phyloP scores from a whole-genome alignment of 1,284 basidiomycete species.

The Trichosporon ovoides region DNA sequence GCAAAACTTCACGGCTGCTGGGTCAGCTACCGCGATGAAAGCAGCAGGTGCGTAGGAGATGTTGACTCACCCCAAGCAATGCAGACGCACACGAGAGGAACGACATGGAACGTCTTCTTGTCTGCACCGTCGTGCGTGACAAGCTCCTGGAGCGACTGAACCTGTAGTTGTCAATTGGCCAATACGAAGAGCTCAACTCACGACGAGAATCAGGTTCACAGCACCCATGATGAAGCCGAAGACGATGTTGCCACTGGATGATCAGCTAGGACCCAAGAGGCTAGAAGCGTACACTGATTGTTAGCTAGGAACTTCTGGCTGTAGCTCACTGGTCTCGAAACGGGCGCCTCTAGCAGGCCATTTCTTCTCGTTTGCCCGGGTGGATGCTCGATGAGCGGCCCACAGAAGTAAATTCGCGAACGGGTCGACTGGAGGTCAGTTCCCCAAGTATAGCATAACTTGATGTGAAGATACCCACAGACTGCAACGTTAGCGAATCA shows the following conservation, averaged over 20 bases:
- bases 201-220: conserved; percentile 43
- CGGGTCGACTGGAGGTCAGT: conserved; percentile 59
- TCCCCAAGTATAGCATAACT: neutral
- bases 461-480: conserved; percentile 16
- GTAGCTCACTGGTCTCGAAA: conserved; percentile 66
- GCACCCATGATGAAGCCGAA: conserved; percentile 9
- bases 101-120: conserved; percentile 67
- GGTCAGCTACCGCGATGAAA: neutral
- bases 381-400: conserved; percentile 71
- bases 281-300: conserved; percentile 15
- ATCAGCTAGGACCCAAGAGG: neutral
- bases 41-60: neutral
- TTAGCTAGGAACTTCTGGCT: neutral
- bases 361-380: conserved; percentile 66
- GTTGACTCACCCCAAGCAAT: conserved; percentile 67
- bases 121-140: conserved; percentile 57
- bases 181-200: conserved; percentile 13
- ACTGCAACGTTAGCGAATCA: too few relatives aligned
- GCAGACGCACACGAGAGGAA: conserved; percentile 74
- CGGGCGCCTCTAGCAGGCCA: conserved; percentile 91
- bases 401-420: conserved; percentile 83
- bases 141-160: conserved; percentile 71
- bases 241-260: neutral
- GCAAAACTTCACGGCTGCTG: conserved; percentile 68
- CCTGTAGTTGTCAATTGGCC: conserved; percentile 35